A percentile compares a stretch with the other conserved stretches of the same genome.
phyloP scores from a whole-genome alignment of 768 basidiomycete species.

The Roridomyces roridus region DNA sequence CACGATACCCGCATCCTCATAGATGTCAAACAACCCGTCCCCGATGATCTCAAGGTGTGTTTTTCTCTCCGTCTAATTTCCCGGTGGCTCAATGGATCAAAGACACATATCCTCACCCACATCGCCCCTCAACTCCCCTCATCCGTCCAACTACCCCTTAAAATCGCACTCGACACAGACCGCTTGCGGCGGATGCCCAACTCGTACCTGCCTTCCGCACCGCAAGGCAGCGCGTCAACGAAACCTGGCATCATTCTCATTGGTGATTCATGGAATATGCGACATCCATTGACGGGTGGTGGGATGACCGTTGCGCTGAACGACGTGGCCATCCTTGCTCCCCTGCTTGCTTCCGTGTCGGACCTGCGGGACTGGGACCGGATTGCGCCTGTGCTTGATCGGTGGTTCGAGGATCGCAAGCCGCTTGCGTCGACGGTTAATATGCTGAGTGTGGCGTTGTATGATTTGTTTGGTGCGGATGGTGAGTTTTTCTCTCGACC shows the following conservation, averaged over 20 bases:
- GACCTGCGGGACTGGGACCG: conserved; percentile 56
- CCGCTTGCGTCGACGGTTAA: conserved; percentile 86
- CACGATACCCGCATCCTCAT: conserved; percentile 94
- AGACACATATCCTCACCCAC: conserved; percentile 74
- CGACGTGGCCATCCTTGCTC: conserved; percentile 79
- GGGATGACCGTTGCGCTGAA: conserved; percentile 97
- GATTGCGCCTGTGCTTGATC: conserved; percentile 57
- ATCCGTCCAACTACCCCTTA: conserved; percentile 68
- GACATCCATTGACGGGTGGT: conserved; percentile 96
- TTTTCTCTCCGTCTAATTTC: neutral
- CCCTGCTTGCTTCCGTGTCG: conserved; percentile 58
- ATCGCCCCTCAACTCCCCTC: conserved; percentile 85
- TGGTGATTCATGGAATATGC: conserved; percentile 99
- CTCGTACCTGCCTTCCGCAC: conserved; percentile 83
- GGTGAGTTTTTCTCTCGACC: conserved; percentile 54
- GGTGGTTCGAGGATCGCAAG: conserved; percentile 91
- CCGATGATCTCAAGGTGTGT: conserved; percentile 78
- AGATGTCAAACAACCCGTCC: conserved; percentile 85
- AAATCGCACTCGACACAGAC: conserved; percentile 74
- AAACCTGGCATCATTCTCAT: conserved; percentile 82
- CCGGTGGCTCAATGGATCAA: neutral
- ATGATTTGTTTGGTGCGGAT: conserved; percentile 94
- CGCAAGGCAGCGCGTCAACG: conserved; percentile 59
- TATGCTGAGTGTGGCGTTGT: conserved; percentile 90
- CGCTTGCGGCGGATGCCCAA: conserved; percentile 94